Conservation (phyloP, 2,329 filamentous ascomycete species). For the Penicillium sp. region DNA sequence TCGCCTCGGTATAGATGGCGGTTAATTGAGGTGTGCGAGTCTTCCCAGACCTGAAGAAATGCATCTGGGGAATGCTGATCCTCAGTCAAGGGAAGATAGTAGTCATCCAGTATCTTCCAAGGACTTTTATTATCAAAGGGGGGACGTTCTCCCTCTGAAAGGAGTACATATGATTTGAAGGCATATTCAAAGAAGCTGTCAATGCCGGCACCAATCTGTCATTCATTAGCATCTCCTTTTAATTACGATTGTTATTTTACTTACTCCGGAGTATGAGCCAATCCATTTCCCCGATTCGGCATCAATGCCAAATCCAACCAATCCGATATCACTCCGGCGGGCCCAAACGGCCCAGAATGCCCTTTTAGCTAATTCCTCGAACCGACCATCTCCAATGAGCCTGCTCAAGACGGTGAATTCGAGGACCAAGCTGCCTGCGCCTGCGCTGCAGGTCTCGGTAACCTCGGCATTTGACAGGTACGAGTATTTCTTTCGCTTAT, state of each 20-base stretch:
- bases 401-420: constrained; percentile 91
- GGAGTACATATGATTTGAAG: constrained; percentile 85
- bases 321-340: constrained; percentile 75
- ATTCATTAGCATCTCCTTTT: constrained; percentile 5
- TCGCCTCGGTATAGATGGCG: constrained; percentile 81
- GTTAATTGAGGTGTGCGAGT: constrained; percentile 82
- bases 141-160: constrained; percentile 66
- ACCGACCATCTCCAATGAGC: constrained; percentile 80
- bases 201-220: constrained; percentile 81
- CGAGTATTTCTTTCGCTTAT: constrained; percentile 14
- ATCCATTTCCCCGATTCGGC: constrained; percentile 90
- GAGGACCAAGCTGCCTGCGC: constrained; percentile 90
- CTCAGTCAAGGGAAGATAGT: constrained; percentile 63
- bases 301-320: constrained; percentile 90
- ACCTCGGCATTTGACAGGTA: constrained; percentile 58
- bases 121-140: constrained; percentile 39
- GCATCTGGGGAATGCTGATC: constrained; percentile 71
- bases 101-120: constrained; percentile 58
- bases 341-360: constrained; percentile 99
- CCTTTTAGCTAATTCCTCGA: constrained; percentile 83
- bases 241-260: constrained; percentile 8
- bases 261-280: constrained; percentile 73
- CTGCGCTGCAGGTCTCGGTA: constrained; percentile 94
- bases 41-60: constrained; percentile 80
- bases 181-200: constrained; percentile 99